Evolutionary conservation across 192 early-diverging fungal species (phyloP).

Genomic region (Anaeromyces robustus): DNA sequence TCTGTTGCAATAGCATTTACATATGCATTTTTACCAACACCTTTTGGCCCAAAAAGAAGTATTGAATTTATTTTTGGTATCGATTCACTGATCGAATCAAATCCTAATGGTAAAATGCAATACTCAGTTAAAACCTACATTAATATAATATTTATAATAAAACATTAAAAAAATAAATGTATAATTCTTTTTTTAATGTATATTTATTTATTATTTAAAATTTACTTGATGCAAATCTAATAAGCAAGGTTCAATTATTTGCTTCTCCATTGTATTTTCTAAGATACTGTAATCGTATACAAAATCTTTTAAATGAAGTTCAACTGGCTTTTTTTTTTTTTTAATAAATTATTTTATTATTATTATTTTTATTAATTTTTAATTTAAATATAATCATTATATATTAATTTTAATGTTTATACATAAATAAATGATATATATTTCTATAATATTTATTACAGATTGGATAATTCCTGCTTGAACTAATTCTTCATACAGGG

Average conservation of each 20-base stretch:
- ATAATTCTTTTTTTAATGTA: not conserved
- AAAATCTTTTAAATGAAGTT: conserved; percentile 13
- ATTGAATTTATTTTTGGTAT: conserved; percentile 21
- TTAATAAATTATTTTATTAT: conserved; percentile 1
- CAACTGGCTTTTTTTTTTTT: conserved; percentile 1
- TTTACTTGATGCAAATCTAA: conserved; percentile 27
- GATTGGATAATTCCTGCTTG: conserved; percentile 33
- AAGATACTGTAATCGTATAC: conserved; percentile 27
- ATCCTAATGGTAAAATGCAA: conserved; percentile 29
- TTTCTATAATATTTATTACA: no score
- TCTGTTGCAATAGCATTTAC: conserved; percentile 39
- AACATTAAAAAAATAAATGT: conserved; percentile 5
- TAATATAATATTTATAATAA: not conserved
- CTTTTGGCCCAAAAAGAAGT: conserved; percentile 29
- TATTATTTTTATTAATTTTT: no score
- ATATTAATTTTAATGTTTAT: no score
- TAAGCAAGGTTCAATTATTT: conserved; percentile 23
- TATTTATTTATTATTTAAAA: not conserved
- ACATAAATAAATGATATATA: no score
- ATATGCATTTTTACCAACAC: conserved; percentile 34
- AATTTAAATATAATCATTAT: no score
- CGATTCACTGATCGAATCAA: conserved; percentile 8
- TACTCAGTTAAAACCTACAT: conserved; percentile 33
- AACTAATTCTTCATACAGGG: conserved; percentile 35
- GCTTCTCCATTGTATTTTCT: conserved; percentile 15